Percentiles rank a stretch among this genome's conserved stretches.
phyloP scores from a whole-genome alignment of 208 protist genomes.

The Trypanosoma mega region DNA sequence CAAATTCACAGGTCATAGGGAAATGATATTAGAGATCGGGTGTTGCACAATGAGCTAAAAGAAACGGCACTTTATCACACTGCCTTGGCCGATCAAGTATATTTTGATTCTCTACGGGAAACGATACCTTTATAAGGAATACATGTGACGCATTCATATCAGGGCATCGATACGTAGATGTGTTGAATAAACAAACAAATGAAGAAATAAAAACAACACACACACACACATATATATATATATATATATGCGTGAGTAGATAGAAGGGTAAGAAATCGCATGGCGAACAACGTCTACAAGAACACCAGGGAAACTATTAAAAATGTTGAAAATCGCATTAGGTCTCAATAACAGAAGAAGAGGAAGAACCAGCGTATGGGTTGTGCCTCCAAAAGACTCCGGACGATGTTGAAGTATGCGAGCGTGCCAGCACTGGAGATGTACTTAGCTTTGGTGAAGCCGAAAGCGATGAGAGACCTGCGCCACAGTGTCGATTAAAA shows the following conservation, averaged over 20 bases:
- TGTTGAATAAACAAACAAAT: not conserved
- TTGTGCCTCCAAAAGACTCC: slow-evolving; percentile 82
- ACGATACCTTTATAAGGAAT: not conserved
- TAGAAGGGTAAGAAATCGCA: not conserved
- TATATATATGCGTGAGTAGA: not conserved
- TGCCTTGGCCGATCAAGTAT: too few species aligned
- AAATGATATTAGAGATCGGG: too few species aligned
- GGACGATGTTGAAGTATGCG: slow-evolving; percentile 61
- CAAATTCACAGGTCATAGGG: too few species aligned
- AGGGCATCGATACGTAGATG: not conserved
- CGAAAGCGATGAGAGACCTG: slow-evolving; percentile 12
- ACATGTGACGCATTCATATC: not conserved
- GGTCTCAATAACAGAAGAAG: slow-evolving; percentile 71
- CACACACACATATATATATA: not conserved
- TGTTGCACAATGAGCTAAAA: too few species aligned
- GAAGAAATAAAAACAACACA: not conserved
- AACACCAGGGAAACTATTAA: too few species aligned
- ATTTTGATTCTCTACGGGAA: too few species aligned
- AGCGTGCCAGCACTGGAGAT: slow-evolving; percentile 47
- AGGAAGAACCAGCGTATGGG: slow-evolving; percentile 57
- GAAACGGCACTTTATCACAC: too few species aligned
- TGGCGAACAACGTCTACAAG: too few species aligned
- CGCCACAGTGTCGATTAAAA: not conserved
- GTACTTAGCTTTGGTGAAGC: slow-evolving; percentile 30
- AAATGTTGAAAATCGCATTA: slow-evolving; percentile 13